Percentiles rank a stretch among this genome's conserved stretches.
phyloP scores from a whole-genome alignment of 257 asterid species.

The Ophiorrhiza pumila region DNA sequence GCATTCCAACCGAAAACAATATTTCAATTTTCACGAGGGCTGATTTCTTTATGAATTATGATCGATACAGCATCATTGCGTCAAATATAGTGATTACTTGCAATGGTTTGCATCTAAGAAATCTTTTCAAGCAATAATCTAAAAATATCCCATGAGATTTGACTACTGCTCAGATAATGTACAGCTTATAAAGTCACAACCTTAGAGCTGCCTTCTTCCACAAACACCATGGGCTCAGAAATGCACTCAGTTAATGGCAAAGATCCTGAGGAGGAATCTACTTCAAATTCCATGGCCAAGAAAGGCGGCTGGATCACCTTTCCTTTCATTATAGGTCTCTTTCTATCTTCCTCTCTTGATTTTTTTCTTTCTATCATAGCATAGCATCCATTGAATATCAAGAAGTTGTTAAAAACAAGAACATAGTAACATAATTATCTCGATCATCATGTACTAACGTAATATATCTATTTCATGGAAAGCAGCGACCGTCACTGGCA shows the following conservation, averaged over 20 bases:
- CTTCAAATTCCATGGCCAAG: not conserved
- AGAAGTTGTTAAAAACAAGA: too few species aligned
- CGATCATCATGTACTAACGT: not conserved
- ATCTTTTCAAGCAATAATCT: not conserved
- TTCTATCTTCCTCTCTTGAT: not conserved
- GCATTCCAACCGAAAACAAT: too few species aligned
- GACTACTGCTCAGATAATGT: not conserved
- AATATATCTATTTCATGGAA: not conserved
- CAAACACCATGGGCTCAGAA: not conserved
- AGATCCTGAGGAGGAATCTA: not conserved
- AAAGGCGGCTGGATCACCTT: too few species aligned
- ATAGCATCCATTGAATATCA: too few species aligned
- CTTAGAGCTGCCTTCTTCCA: too few species aligned
- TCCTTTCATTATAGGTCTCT: not conserved
- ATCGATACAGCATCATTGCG: too few species aligned
- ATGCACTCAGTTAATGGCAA: not conserved
- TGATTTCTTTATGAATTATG: too few species aligned
- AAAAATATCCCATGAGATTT: not conserved
- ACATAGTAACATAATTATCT: not conserved
- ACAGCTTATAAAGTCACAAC: not conserved
- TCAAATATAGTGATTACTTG: not conserved
- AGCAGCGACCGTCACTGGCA: slow-evolving; percentile 50
- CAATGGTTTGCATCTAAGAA: too few species aligned
- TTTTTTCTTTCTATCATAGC: too few species aligned
- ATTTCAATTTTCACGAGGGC: too few species aligned